These are phyloP conservation scores for Corymbia maculata DNA, from an alignment of 345 rosid genomes.

Conservation along the genomic window DNA sequence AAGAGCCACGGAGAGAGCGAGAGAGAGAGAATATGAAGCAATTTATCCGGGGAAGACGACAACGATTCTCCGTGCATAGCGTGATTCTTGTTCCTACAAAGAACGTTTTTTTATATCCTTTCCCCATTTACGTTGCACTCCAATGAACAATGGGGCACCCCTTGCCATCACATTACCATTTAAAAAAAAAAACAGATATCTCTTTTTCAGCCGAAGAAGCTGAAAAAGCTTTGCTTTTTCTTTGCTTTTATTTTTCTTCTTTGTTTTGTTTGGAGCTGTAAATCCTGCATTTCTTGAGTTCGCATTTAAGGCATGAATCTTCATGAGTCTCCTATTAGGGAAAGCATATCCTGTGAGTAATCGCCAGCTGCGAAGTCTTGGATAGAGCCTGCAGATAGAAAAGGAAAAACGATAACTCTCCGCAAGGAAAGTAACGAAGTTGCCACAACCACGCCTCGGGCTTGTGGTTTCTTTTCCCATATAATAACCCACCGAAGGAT, in stretches of 20 bases:
- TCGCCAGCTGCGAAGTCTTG: not conserved
- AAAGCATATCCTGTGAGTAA: not conserved
- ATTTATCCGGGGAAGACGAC: not conserved
- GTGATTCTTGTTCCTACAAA: not conserved
- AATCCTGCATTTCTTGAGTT: not conserved
- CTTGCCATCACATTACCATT: not conserved
- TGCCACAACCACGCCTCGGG: not conserved
- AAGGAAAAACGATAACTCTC: not conserved
- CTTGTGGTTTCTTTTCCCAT: not conserved
- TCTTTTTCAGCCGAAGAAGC: not conserved
- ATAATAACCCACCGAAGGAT: not conserved
- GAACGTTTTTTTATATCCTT: not conserved
- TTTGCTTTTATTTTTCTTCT: too few relatives aligned
- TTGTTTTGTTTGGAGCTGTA: not conserved
- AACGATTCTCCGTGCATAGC: not conserved
- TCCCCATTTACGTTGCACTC: not conserved
- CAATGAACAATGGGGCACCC: not conserved
- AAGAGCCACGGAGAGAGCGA: not conserved
- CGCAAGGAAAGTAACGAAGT: not conserved
- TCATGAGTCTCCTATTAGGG: not conserved
- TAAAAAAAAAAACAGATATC: not conserved
- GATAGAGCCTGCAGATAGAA: not conserved
- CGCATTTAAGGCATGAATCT: not conserved
- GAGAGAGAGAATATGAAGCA: not conserved
- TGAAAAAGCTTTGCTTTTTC: not conserved